Evolutionary conservation across 2,329 filamentous ascomycete species (phyloP), one percentile per base, ranked within the genome.

Genomic region (Xylaria arbuscula): DNA sequence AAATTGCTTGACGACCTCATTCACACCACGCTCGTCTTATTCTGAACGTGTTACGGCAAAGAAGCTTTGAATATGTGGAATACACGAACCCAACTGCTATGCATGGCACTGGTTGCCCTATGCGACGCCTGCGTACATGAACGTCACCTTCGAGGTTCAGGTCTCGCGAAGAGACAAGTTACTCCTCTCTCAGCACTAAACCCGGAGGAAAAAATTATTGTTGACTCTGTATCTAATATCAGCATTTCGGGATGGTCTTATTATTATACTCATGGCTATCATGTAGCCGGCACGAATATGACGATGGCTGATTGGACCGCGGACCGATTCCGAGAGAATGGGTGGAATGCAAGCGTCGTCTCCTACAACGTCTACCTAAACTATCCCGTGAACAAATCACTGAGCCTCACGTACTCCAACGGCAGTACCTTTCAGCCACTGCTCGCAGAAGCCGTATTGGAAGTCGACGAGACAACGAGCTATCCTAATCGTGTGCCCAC

Each of bases 391-490:
- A 85, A 83, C 47, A 86, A 89, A 55, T 84, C 85, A 0, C 73
- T 91, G 40, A 76, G 76, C 7, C 72, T 82, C 4, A 79, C 77
- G 0, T 77, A 77, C 22, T 65, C 78, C 0, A 79, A 81, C 56
- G 82, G 82, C 0, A 76, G 89, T 45, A 85, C 84, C 7, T 90
- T 86, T 57, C 87, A 91, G 73, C 91, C 92, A 1, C 88, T 84
- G 4, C 78, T 95, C 59, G 89, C 91, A 72, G 92, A 96, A 78
- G 90, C 93, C 72, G 86, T 92, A 1, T 80, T 96, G 1, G 83
- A 89, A 5, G 89, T 93, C 68, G 93, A 96, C 76, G 85, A 88
- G n/a, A 93, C 92, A 0, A 92, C 88, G 36, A 86, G 88, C n/a
- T 82, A 91, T 40, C 81, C 85, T 6, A 86, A 92, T 69, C 84